A percentile compares a stretch with the other conserved stretches of the same genome.
Conservation (phyloP, 140 eudicot species). For the Cichorium intybus region DNA sequence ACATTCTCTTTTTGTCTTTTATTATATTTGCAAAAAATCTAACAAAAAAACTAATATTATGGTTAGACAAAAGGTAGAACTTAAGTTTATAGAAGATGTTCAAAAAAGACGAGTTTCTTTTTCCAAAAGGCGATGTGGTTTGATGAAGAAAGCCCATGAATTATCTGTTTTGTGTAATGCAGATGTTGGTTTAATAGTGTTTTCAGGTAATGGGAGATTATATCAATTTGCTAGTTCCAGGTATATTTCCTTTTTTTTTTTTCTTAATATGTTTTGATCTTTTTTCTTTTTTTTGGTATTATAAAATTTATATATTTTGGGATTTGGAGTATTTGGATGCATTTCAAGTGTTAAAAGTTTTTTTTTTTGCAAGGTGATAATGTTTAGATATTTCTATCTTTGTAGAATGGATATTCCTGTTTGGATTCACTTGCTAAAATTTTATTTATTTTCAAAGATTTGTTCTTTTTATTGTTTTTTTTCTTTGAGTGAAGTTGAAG, state of each 20-base stretch:
- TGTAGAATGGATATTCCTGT: background rate
- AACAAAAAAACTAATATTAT: too few species aligned
- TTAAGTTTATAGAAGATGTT: too few species aligned
- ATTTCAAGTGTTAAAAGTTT: constrained; percentile 2
- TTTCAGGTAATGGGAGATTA: constrained; percentile 34
- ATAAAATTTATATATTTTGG: background rate
- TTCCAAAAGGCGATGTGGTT: constrained; percentile 33
- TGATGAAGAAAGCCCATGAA: constrained; percentile 43
- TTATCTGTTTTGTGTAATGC: constrained; percentile 43
- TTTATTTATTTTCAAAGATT: too few species aligned
- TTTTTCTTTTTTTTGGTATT: background rate
- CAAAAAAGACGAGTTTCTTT: too few species aligned
- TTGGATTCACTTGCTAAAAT: too few species aligned
- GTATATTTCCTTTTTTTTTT: constrained; percentile 9
- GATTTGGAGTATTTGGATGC: constrained; percentile 19
- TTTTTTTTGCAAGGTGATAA: background rate
- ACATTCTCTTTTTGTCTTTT: too few species aligned
- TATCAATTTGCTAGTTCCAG: constrained; percentile 32
- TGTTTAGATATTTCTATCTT: background rate
- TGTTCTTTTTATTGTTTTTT: background rate
- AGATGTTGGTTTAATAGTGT: constrained; percentile 36
- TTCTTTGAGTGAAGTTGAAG: too few species aligned
- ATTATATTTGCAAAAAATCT: too few species aligned
- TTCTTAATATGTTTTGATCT: background rate
- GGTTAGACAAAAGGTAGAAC: too few species aligned